Evolutionary conservation across 2,329 filamentous ascomycete species (phyloP).

Genomic region (Sarocladiaceae sp.): DNA sequence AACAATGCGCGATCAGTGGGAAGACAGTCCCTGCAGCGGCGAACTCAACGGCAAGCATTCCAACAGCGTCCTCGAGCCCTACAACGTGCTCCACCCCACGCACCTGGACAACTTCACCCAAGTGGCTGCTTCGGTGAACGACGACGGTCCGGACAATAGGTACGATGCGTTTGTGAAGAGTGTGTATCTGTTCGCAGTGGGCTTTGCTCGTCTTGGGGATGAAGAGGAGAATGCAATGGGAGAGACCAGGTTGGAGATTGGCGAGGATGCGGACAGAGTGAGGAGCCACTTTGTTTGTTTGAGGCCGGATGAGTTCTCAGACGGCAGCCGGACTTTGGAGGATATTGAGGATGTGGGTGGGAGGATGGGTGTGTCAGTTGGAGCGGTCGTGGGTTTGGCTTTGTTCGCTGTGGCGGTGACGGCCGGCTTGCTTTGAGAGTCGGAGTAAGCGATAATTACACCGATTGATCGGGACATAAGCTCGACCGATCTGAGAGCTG

Average conservation of each 20-base stretch:
- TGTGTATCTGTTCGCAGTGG: neutral
- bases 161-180: neutral
- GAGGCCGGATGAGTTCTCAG: neutral
- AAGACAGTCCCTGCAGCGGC: neutral
- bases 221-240: neutral
- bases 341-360: constrained; percentile 1
- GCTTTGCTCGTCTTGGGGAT: neutral
- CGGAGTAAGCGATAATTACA: no score
- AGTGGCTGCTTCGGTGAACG: neutral
- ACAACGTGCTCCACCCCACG: neutral
- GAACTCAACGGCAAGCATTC: neutral
- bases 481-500: no score
- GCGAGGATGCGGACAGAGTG: neutral
- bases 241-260: no score
- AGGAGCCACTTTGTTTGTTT: neutral
- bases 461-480: no score
- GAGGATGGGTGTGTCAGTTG: neutral
- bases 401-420: neutral
- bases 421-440: no score
- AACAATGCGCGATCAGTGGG: neutral
- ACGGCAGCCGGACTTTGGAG: neutral
- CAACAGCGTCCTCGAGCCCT: neutral
- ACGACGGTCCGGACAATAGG: neutral
- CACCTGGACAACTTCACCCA: neutral
- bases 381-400: neutral